Conservation (phyloP, 305 asterid species). For the Fraxinus xanthoxyloides region DNA sequence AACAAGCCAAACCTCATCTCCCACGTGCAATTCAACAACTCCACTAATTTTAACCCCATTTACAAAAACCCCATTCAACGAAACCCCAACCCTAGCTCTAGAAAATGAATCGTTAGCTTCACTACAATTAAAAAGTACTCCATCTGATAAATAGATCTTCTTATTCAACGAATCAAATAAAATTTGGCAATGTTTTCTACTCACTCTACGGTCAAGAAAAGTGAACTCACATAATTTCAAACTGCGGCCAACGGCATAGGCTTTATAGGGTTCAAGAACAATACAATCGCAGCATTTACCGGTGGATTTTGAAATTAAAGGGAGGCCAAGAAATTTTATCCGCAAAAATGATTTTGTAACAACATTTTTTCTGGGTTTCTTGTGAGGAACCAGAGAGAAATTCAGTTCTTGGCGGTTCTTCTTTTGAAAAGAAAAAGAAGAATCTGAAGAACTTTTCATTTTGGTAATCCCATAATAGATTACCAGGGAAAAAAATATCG, state of each 20-base stretch:
- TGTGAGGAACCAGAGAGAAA: slow-evolving; percentile 28
- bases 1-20: slow-evolving; percentile 64
- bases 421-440: slow-evolving; percentile 36
- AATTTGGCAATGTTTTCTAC: slow-evolving; percentile 66
- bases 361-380: slow-evolving; percentile 38
- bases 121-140: slow-evolving; percentile 37
- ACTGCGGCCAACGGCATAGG: slow-evolving; percentile 66
- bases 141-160: slow-evolving; percentile 62
- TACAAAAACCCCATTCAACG: slow-evolving; percentile 68
- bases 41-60: slow-evolving; percentile 56
- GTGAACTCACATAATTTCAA: slow-evolving; percentile 47
- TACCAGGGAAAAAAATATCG: background rate
- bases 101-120: slow-evolving; percentile 29
- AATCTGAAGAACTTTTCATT: slow-evolving; percentile 56
- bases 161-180: slow-evolving; percentile 51
- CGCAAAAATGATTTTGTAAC: slow-evolving; percentile 41
- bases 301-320: slow-evolving; percentile 48
- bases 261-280: slow-evolving; percentile 52
- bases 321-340: slow-evolving; percentile 45
- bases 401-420: slow-evolving; percentile 35
- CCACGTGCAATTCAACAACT: slow-evolving; percentile 52
- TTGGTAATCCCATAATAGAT: slow-evolving; percentile 18
- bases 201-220: slow-evolving; percentile 52
- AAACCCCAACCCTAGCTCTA: slow-evolving; percentile 40
- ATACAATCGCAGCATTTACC: slow-evolving; percentile 45